Conservation (phyloP, 1,284 basidiomycete genomes). For the Fomitiporia mediterranea region DNA sequence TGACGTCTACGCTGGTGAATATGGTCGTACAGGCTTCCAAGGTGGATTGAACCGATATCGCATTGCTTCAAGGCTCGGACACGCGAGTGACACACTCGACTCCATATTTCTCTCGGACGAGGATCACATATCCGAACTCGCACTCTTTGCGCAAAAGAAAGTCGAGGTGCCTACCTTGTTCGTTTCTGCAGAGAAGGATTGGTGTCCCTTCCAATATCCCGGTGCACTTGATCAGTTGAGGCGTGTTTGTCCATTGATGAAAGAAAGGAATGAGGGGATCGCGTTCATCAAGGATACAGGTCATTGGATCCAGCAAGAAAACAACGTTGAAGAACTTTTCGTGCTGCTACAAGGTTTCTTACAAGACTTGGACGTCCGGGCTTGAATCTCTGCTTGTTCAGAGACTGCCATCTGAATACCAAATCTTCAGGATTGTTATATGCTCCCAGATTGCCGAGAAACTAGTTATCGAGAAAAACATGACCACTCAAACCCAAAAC, state of each 20-base stretch:
- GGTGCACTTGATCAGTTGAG: constrained; percentile 45
- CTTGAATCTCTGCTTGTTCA: no score
- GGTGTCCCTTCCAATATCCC: constrained; percentile 53
- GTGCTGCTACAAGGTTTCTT: not conserved
- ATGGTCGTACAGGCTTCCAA: constrained; percentile 52
- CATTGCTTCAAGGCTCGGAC: constrained; percentile 25
- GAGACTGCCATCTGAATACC: no score
- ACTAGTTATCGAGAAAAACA: no score
- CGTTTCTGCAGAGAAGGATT: constrained; percentile 50
- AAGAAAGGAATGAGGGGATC: constrained; percentile 30
- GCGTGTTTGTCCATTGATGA: constrained; percentile 27
- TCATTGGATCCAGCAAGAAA: constrained; percentile 60
- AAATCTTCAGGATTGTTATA: no score
- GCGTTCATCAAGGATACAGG: constrained; percentile 54
- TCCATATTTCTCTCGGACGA: constrained; percentile 23
- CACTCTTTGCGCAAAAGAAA: constrained; percentile 29
- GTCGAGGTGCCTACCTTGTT: constrained; percentile 51
- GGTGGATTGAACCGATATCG: constrained; percentile 59
- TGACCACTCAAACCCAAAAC: no score
- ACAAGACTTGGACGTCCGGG: not conserved
- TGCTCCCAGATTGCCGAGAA: no score
- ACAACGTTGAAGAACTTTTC: constrained; percentile 31
- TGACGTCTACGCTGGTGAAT: constrained; percentile 45
- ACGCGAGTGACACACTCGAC: constrained; percentile 22
- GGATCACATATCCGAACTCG: constrained; percentile 19